phyloP scores from a whole-genome alignment of 306 rosid genomes.

The Fagus crenata region DNA sequence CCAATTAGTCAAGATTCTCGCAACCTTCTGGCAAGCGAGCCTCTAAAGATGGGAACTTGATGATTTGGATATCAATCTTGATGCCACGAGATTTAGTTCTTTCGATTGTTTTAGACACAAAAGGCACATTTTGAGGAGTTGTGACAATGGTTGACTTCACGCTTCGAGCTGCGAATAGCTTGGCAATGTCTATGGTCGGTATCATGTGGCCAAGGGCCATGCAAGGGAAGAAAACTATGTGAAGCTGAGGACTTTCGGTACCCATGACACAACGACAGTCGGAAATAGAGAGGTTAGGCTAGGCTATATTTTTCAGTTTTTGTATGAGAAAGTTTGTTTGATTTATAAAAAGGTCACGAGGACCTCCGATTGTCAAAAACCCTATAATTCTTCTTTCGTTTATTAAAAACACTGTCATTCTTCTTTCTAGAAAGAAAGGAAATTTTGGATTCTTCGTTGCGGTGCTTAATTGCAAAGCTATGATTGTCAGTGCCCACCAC shows the following conservation, averaged over 20 bases:
- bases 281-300: too few relatives aligned
- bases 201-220: conserved; percentile 39
- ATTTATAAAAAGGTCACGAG: too few relatives aligned
- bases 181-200: conserved; percentile 37
- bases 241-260: neutral
- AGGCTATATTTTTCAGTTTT: too few relatives aligned
- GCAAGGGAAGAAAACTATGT: conserved; percentile 40
- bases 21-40: conserved; percentile 52
- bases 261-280: conserved; percentile 5
- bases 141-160: conserved; percentile 33
- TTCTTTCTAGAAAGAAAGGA: too few relatives aligned
- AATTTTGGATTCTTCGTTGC: too few relatives aligned
- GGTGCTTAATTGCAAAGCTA: too few relatives aligned
- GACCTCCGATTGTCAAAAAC: too few relatives aligned
- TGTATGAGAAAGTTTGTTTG: too few relatives aligned
- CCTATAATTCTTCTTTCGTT: too few relatives aligned
- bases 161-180: conserved; percentile 20
- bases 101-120: conserved; percentile 11
- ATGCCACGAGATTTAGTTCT: neutral
- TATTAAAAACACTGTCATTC: too few relatives aligned
- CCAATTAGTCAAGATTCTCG: conserved; percentile 33
- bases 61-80: conserved; percentile 2
- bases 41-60: conserved; percentile 36
- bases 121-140: conserved; percentile 22
- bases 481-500: too few relatives aligned